Percentiles rank a stretch among this genome's conserved stretches.
Conservation (phyloP, 2,329 filamentous ascomycete genomes). For the Dactylonectria macrodidyma region DNA sequence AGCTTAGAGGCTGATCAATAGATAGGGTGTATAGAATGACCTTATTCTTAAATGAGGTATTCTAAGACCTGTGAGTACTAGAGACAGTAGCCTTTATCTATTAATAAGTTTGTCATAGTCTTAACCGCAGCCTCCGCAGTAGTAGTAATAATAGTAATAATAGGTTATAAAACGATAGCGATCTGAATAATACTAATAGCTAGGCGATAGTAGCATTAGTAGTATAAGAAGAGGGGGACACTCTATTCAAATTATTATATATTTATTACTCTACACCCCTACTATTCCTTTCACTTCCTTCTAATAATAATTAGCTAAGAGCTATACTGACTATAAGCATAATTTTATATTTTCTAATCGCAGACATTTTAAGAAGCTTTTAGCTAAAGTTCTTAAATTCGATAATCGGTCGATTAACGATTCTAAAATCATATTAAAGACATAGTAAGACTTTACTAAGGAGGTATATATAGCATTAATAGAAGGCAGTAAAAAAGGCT, state of each 20-base stretch:
- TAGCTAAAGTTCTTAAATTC: conserved; percentile 4
- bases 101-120: conserved; percentile 14
- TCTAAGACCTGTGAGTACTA: conserved; percentile 24
- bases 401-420: conserved; percentile 3
- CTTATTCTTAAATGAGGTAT: conserved; percentile 14
- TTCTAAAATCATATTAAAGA: conserved; percentile 5
- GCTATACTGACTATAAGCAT: not conserved
- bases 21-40: no score
- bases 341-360: not conserved
- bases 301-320: no score
- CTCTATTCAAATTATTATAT: conserved; percentile 2
- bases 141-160: not conserved
- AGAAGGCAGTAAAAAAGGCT: not conserved
- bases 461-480: conserved; percentile 8
- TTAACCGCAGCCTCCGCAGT: conserved; percentile 8
- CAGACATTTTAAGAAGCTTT: conserved; percentile 1
- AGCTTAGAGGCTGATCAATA: no score
- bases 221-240: not conserved
- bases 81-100: conserved; percentile 24
- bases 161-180: no score
- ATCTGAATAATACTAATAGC: not conserved
- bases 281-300: no score
- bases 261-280: not conserved
- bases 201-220: not conserved
- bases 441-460: conserved; percentile 3